phyloP scores from a whole-genome alignment of 108 stramenopile genomes.

The Skeletonema potamos region DNA sequence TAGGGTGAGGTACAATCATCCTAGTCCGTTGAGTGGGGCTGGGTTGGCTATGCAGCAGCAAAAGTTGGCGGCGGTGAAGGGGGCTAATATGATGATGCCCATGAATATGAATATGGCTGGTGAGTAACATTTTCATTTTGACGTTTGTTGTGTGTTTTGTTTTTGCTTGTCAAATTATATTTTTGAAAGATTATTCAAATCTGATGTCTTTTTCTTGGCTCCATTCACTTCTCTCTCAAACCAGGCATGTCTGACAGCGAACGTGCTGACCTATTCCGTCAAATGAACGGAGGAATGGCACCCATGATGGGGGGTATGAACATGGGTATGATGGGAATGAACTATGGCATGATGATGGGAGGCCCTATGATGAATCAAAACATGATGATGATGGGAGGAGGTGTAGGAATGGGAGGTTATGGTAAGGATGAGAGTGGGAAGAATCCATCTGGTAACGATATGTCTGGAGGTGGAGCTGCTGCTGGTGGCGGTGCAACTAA shows the following conservation, averaged over 20 bases:
- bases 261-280: neutral
- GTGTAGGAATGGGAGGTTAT: neutral
- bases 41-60: slow-evolving; percentile 30
- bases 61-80: slow-evolving; percentile 26
- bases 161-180: neutral
- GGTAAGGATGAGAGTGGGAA: neutral
- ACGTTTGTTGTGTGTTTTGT: neutral
- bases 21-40: slow-evolving; percentile 12
- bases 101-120: slow-evolving; percentile 3
- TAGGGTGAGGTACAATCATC: slow-evolving; percentile 37
- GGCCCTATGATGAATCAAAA: neutral
- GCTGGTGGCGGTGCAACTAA: neutral
- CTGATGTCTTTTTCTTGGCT: neutral
- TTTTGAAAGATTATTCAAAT: neutral
- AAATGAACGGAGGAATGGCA: neutral
- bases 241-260: neutral
- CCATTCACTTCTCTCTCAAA: neutral
- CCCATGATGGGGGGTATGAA: neutral
- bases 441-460: neutral
- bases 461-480: neutral
- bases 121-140: neutral
- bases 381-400: neutral
- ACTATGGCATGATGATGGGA: neutral
- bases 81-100: neutral
- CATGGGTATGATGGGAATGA: neutral